Evolutionary conservation across 805 yeast species (phyloP).

Genomic region (Zygotorulaspora danielsina): DNA sequence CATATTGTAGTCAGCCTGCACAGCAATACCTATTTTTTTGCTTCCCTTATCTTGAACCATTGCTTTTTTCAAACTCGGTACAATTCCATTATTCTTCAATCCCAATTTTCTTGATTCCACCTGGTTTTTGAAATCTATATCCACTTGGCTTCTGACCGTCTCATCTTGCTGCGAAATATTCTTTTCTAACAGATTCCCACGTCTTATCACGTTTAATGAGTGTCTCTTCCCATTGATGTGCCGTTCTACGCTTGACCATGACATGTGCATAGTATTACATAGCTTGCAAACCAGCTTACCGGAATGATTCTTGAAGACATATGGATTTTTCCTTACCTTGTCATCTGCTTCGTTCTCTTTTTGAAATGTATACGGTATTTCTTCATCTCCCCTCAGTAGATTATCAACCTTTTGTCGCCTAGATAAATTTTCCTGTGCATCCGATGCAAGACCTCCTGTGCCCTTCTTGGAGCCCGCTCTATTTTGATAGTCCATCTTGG

Average conservation of each 20-base stretch:
- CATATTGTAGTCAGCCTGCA: conserved; percentile 51
- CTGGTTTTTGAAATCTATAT: conserved; percentile 25
- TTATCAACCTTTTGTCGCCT: conserved; percentile 64
- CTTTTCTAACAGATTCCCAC: conserved; percentile 41
- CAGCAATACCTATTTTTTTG: conserved; percentile 57
- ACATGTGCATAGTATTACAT: conserved; percentile 77
- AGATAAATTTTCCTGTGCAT: conserved; percentile 62
- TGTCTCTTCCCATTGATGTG: conserved; percentile 86
- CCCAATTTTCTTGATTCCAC: conserved; percentile 18
- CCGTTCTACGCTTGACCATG: conserved; percentile 74
- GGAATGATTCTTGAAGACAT: conserved; percentile 75
- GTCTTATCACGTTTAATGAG: conserved; percentile 61
- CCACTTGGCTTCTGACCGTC: conserved; percentile 24
- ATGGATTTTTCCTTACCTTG: conserved; percentile 46
- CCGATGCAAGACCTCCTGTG: conserved; percentile 82
- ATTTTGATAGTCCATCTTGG: conserved; percentile 77
- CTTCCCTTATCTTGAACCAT: conserved; percentile 63
- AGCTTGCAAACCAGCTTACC: conserved; percentile 81
- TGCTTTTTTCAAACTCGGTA: conserved; percentile 64
- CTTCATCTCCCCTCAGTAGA: conserved; percentile 42
- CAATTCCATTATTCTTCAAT: conserved; percentile 17
- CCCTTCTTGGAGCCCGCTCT: conserved; percentile 90
- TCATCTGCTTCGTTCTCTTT: conserved; percentile 46
- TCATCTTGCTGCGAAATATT: not conserved
- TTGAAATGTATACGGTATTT: conserved; percentile 38